phyloP scores from a whole-genome alignment of 805 yeast species.

The Maudiozyma barnettii region DNA sequence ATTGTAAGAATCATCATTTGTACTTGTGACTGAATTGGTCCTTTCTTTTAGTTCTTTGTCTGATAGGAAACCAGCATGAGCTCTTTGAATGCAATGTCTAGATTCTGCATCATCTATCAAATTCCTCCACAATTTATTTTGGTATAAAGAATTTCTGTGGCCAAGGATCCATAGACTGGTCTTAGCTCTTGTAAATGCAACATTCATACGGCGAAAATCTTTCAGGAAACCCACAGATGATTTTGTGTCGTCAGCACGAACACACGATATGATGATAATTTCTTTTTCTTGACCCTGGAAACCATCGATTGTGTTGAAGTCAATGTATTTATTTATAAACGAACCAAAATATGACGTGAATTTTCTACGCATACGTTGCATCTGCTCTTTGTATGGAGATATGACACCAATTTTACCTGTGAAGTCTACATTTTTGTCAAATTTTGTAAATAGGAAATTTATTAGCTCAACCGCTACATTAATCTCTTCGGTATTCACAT shows the following conservation, averaged over 20 bases:
- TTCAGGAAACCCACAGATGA: conserved; percentile 77
- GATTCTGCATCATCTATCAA: conserved; percentile 55
- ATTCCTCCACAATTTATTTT: conserved; percentile 65
- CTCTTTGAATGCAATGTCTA: conserved; percentile 31
- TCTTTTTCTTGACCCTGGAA: conserved; percentile 98
- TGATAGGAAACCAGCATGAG: conserved; percentile 23
- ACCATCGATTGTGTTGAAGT: conserved; percentile 93
- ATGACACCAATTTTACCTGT: conserved; percentile 76
- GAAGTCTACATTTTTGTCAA: conserved; percentile 41
- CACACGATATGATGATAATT: conserved; percentile 85
- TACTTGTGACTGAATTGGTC: background rate
- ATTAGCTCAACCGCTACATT: conserved; percentile 60
- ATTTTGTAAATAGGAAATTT: conserved; percentile 39
- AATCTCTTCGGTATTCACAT: conserved; percentile 64
- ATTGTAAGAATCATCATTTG: conserved; percentile 2
- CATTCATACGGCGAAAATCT: conserved; percentile 93
- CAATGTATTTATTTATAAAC: conserved; percentile 53
- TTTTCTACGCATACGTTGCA: conserved; percentile 43
- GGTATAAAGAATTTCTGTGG: conserved; percentile 50
- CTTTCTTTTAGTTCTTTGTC: background rate
- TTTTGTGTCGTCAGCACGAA: conserved; percentile 58
- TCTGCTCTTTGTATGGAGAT: conserved; percentile 91
- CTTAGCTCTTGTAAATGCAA: conserved; percentile 88
- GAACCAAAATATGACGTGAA: conserved; percentile 58
- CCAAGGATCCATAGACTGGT: conserved; percentile 92